Percentiles rank a stretch among this genome's conserved stretches.
These are phyloP conservation scores for Besnoitia besnoiti DNA, from an alignment of 169 alveolate species.

Conservation along the genomic window DNA sequence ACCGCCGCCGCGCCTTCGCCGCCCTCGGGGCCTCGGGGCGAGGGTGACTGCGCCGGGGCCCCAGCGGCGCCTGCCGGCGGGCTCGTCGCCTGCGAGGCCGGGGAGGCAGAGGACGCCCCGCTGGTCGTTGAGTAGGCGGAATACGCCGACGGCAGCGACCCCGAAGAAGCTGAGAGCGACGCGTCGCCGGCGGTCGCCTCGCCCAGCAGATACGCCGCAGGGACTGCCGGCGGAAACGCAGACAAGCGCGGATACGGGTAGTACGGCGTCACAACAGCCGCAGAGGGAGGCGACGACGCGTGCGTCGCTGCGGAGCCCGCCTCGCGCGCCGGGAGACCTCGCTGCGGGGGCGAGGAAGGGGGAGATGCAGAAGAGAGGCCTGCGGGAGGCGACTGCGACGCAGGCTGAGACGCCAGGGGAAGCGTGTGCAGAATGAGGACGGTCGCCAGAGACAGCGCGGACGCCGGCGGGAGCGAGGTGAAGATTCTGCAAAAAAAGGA, in stretches of 20 bases:
- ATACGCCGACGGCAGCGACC: no score
- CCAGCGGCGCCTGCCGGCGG: no score
- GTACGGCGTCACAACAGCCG: background rate
- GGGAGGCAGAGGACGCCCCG: no score
- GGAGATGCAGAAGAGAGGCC: background rate
- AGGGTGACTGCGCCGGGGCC: no score
- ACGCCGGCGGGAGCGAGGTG: background rate
- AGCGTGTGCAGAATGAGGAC: conserved; percentile 26
- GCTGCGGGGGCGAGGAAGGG: no score
- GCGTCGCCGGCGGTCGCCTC: background rate
- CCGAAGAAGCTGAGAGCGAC: no score
- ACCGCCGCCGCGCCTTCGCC: no score
- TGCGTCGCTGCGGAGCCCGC: no score
- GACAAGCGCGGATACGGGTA: conserved; percentile 18
- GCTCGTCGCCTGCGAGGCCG: no score
- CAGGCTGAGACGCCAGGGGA: background rate
- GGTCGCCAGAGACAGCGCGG: conserved; percentile 17
- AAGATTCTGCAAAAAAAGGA: background rate
- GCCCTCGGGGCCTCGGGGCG: no score
- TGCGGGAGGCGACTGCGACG: background rate
- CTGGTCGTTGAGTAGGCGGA: no score
- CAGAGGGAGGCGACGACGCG: background rate
- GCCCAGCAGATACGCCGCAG: background rate
- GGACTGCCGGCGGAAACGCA: background rate
- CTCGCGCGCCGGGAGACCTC: no score